phyloP scores from a whole-genome alignment of 202 grass and related monocot genomes.

The Musa balbisiana region DNA sequence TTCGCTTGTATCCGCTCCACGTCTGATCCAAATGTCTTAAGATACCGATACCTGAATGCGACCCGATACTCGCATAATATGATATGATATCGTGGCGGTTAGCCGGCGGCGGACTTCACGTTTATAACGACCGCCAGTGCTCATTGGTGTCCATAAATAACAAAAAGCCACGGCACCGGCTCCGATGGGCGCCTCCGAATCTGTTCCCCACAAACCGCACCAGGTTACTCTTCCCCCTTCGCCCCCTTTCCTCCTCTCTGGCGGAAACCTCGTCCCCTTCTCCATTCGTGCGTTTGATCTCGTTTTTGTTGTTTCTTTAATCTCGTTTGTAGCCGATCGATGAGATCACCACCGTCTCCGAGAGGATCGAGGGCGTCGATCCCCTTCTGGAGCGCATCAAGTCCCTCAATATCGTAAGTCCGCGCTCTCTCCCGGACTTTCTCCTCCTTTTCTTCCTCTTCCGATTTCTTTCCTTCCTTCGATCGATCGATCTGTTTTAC shows the following conservation, averaged over 20 bases:
- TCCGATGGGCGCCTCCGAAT: slow-evolving; percentile 27
- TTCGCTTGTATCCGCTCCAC: no score
- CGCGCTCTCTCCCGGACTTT: background rate
- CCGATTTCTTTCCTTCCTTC: no score
- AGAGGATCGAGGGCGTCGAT: slow-evolving; percentile 17
- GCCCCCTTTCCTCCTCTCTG: no score
- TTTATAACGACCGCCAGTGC: no score
- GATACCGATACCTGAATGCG: no score
- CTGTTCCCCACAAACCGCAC: slow-evolving; percentile 8
- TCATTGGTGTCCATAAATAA: no score
- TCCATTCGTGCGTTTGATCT: background rate
- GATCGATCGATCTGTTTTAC: background rate
- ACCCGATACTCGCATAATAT: no score
- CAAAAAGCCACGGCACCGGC: background rate
- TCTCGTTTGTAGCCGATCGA: slow-evolving; percentile 10
- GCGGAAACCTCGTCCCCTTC: background rate
- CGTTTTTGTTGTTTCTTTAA: background rate
- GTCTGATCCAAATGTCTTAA: no score
- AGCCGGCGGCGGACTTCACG: no score
- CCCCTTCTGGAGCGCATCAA: slow-evolving; percentile 18
- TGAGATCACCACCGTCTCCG: slow-evolving; percentile 27
- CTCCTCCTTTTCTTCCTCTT: background rate
- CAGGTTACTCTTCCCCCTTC: background rate
- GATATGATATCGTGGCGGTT: no score
- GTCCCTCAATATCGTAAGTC: slow-evolving; percentile 16